A percentile compares a stretch with the other conserved stretches of the same genome.
Evolutionary conservation across 352 stramenopile species (phyloP).

Genomic region (Globisporangium acanthophoron): DNA sequence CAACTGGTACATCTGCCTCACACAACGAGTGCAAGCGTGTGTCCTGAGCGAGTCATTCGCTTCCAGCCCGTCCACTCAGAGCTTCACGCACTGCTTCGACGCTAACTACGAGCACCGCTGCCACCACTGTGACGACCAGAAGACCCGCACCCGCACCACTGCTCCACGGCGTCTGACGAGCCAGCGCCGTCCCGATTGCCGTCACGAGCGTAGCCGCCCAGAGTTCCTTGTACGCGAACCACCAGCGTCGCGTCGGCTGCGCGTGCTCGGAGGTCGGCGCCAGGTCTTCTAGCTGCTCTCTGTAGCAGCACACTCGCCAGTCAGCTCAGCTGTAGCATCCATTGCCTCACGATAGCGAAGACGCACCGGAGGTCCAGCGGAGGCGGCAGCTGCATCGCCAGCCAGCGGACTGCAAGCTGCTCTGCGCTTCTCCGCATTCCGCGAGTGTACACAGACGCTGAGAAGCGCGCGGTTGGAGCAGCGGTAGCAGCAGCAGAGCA

Average conservation of each 20-base stretch:
- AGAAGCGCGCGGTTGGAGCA: not conserved
- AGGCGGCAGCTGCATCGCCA: not conserved
- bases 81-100: conserved; percentile 5
- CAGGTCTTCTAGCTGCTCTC: not conserved
- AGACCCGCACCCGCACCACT: not conserved
- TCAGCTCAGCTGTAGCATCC: not conserved
- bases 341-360: not conserved
- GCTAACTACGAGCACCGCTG: not conserved
- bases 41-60: not conserved
- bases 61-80: not conserved
- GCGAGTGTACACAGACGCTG: not conserved
- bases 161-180: not conserved
- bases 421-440: not conserved
- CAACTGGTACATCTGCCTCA: conserved; percentile 8
- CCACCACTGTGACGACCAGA: not conserved
- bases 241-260: not conserved
- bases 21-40: not conserved
- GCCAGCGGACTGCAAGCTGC: not conserved
- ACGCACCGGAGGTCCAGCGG: not conserved
- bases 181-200: not conserved
- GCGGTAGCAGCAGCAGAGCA: too few species aligned
- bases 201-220: not conserved
- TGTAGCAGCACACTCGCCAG: not conserved
- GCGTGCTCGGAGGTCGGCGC: not conserved
- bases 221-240: not conserved